Percentiles rank a stretch among this genome's conserved stretches.
These are phyloP conservation scores for Delitschia confertaspora DNA, from an alignment of 495 filamentous ascomycete species.

Conservation along the genomic window DNA sequence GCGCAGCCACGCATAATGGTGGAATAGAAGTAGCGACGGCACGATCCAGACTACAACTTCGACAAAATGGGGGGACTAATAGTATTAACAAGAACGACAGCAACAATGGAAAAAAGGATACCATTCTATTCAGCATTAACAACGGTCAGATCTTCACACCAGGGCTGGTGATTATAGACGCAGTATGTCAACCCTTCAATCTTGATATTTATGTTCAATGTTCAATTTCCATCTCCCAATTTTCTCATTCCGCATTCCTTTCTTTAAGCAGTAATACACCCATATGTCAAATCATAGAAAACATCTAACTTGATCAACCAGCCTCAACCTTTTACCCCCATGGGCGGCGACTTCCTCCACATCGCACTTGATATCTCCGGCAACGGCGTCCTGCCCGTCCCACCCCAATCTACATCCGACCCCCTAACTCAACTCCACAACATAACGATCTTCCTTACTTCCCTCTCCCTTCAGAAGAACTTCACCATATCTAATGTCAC, in stretches of 20 bases:
- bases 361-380: slow-evolving; percentile 58
- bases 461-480: slow-evolving; percentile 50
- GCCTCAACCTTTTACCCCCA: slow-evolving; percentile 57
- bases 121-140: slow-evolving; percentile 20
- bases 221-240: too few relatives aligned
- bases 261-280: too few relatives aligned
- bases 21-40: not conserved
- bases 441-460: slow-evolving; percentile 59
- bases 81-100: slow-evolving; percentile 4
- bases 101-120: slow-evolving; percentile 9
- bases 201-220: too few relatives aligned
- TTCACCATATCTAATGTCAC: slow-evolving; percentile 60
- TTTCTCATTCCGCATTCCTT: too few relatives aligned
- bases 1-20: slow-evolving; percentile 14
- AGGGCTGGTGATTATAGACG: slow-evolving; percentile 20
- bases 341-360: slow-evolving; percentile 57
- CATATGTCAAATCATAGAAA: too few relatives aligned
- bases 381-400: slow-evolving; percentile 51
- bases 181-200: slow-evolving; percentile 9
- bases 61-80: slow-evolving; percentile 12
- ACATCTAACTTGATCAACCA: slow-evolving; percentile 3
- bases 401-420: slow-evolving; percentile 41
- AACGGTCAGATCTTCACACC: slow-evolving; percentile 22
- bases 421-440: slow-evolving; percentile 45
- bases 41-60: not conserved